phyloP scores from a whole-genome alignment of 768 basidiomycete species.

The Dioszegia hungarica region DNA sequence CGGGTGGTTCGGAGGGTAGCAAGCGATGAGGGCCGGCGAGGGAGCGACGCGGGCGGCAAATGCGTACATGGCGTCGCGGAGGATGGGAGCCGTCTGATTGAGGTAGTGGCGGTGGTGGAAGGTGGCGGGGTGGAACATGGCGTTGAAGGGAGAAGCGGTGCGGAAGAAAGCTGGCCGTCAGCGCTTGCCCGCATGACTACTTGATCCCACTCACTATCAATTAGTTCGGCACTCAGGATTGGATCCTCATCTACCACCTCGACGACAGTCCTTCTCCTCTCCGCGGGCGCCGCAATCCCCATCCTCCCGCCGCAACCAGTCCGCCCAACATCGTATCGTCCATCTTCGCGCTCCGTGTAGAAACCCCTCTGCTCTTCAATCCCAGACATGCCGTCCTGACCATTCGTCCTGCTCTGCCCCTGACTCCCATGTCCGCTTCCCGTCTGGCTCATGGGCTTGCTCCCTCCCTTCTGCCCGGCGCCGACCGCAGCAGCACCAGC shows the following conservation, averaged over 20 bases:
- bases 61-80: constrained; percentile 45
- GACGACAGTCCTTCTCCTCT: constrained; percentile 5
- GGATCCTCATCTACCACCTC: constrained; percentile 38
- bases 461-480: background rate
- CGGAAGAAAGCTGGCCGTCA: constrained; percentile 41
- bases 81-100: constrained; percentile 26
- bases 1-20: constrained; percentile 20
- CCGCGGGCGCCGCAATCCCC: background rate
- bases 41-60: constrained; percentile 33
- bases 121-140: constrained; percentile 45
- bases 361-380: background rate
- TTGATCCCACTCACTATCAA: constrained; percentile 31
- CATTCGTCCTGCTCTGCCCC: background rate
- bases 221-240: constrained; percentile 36
- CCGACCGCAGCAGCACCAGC: background rate
- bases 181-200: too few relatives aligned
- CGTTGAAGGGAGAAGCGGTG: constrained; percentile 28
- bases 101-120: constrained; percentile 44
- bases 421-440: background rate
- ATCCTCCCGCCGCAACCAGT: background rate
- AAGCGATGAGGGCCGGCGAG: constrained; percentile 21
- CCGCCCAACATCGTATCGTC: background rate
- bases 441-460: background rate
- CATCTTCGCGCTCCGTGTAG: background rate
- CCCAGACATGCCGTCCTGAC: background rate